Evolutionary conservation across 495 filamentous ascomycete genomes (phyloP).

Genomic region (Aspergillus egyptiacus): DNA sequence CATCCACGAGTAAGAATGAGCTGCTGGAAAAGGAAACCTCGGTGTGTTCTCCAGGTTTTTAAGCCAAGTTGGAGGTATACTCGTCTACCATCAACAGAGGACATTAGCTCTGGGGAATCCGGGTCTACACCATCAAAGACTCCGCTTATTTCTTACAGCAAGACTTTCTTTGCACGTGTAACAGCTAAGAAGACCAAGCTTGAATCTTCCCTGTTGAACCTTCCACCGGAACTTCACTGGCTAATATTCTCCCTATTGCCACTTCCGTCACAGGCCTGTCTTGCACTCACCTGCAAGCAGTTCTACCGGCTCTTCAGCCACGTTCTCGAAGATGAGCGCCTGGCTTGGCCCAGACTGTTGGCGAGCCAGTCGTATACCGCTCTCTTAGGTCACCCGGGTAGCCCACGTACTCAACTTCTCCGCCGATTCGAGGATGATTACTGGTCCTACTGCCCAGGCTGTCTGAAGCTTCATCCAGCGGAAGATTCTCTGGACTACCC

Average conservation of each 20-base stretch:
- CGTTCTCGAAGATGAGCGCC: conserved; percentile 3
- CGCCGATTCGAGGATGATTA: conserved; percentile 4
- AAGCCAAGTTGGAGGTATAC: too few species aligned
- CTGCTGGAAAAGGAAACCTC: too few species aligned
- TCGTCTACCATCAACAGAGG: too few species aligned
- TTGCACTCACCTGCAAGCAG: conserved; percentile 12
- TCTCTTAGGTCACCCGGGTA: neutral
- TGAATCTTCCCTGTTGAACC: too few species aligned
- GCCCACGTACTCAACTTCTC: conserved; percentile 9
- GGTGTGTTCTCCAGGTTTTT: too few species aligned
- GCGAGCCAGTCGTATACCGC: conserved; percentile 1
- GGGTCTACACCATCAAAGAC: too few species aligned
- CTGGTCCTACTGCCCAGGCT: conserved; percentile 9
- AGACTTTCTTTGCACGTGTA: too few species aligned
- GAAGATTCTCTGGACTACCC: too few species aligned
- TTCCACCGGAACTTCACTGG: conserved; percentile 6
- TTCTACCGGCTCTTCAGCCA: conserved; percentile 4
- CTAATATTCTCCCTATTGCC: conserved; percentile 7
- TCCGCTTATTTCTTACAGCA: too few species aligned
- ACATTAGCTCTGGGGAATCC: too few species aligned
- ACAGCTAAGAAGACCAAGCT: too few species aligned
- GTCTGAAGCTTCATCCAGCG: conserved; percentile 14
- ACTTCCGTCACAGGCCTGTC: conserved; percentile 8
- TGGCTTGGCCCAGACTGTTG: conserved; percentile 7
- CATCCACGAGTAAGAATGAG: too few species aligned